These are phyloP conservation scores for Podospora anserina DNA, from an alignment of 495 filamentous ascomycete species.

Conservation along the genomic window DNA sequence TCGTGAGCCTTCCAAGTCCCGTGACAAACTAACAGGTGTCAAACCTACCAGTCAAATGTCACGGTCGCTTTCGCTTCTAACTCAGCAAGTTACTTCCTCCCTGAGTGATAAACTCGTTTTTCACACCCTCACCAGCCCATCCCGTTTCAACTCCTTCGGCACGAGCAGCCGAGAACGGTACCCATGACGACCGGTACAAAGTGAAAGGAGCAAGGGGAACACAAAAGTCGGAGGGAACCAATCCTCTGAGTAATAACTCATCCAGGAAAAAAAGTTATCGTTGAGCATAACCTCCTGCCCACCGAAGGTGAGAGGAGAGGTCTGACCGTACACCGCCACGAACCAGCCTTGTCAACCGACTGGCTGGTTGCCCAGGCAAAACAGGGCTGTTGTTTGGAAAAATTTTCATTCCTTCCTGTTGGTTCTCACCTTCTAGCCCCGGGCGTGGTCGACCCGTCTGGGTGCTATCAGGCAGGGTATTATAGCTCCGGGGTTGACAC, in stretches of 20 bases:
- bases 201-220: background rate
- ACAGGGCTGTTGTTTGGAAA: background rate
- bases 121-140: background rate
- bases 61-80: background rate
- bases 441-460: background rate
- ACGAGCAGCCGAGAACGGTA: background rate
- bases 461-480: background rate
- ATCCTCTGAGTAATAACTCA: background rate
- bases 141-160: background rate
- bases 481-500: background rate
- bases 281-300: background rate
- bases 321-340: background rate
- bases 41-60: background rate
- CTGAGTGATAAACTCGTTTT: background rate
- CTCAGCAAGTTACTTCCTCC: background rate
- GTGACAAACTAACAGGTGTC: background rate
- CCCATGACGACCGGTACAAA: background rate
- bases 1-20: background rate
- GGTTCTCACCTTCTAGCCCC: background rate
- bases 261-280: background rate
- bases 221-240: background rate
- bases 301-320: background rate
- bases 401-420: background rate
- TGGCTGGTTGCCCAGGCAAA: background rate
- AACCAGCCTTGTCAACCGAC: background rate